Conservation (phyloP, 106 monocot species). For the Apostasia ramifera region DNA sequence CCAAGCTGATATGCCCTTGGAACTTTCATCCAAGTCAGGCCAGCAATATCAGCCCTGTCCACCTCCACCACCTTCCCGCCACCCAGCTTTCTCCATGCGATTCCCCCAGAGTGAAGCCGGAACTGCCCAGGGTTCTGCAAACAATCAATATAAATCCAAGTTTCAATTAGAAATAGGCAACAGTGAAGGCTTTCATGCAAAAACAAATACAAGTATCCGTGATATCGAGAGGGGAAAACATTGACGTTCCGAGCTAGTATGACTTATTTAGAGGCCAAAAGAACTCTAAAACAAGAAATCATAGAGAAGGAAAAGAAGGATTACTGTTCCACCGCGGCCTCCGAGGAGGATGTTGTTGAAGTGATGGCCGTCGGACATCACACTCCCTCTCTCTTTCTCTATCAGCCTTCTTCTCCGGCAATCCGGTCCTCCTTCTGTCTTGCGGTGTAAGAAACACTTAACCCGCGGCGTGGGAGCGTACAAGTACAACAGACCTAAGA, state of each 20-base stretch:
- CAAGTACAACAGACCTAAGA: too few species aligned
- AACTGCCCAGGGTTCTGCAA: conserved; percentile 91
- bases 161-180: too few species aligned
- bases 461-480: too few species aligned
- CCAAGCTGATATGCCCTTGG: conserved; percentile 86
- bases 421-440: background rate
- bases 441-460: too few species aligned
- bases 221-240: background rate
- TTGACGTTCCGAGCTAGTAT: background rate
- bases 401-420: background rate
- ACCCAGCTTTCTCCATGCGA: conserved; percentile 90
- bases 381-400: background rate
- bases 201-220: background rate
- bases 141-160: background rate
- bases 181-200: background rate
- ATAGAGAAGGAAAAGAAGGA: background rate
- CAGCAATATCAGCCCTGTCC: conserved; percentile 60
- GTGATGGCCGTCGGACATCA: conserved; percentile 71
- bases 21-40: conserved; percentile 87
- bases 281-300: background rate
- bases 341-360: conserved; percentile 85
- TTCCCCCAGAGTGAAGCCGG: conserved; percentile 70
- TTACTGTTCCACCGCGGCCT: conserved; percentile 71
- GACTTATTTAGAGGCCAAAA: background rate
- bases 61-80: conserved; percentile 88